Conservation (phyloP, 2,329 filamentous ascomycete genomes). For the Cladophialophora chaetospira region DNA sequence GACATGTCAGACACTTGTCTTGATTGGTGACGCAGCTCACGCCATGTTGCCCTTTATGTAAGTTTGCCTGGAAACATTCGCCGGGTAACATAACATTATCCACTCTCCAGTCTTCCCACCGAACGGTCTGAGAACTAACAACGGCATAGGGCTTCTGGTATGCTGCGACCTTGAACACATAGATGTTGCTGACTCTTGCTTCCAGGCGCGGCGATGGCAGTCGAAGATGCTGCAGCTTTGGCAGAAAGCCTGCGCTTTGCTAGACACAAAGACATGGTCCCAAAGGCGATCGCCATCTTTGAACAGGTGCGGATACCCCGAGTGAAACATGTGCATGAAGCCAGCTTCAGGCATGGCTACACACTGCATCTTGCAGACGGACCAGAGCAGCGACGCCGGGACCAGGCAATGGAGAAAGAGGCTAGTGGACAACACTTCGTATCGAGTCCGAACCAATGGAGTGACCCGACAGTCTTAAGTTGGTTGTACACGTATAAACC, state of each 20-base stretch:
- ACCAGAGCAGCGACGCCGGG: slow-evolving; percentile 43
- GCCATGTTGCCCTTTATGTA: slow-evolving; percentile 48
- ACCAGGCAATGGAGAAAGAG: slow-evolving; percentile 45
- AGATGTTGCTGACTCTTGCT: not conserved
- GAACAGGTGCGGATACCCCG: slow-evolving; percentile 4
- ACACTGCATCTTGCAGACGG: slow-evolving; percentile 52
- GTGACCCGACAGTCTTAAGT: slow-evolving; percentile 47
- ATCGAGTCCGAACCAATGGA: slow-evolving; percentile 52
- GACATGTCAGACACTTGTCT: slow-evolving; percentile 35
- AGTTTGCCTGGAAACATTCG: too few species aligned
- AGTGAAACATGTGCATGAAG: slow-evolving; percentile 41
- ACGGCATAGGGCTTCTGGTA: slow-evolving; percentile 44
- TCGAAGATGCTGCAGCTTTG: slow-evolving; percentile 4
- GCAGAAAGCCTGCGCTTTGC: slow-evolving; percentile 1
- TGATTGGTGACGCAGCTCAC: slow-evolving; percentile 47
- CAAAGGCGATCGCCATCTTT: not conserved
- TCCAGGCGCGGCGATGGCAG: slow-evolving; percentile 5
- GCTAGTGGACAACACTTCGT: slow-evolving; percentile 40
- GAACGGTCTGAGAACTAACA: too few species aligned
- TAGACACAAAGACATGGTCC: not conserved
- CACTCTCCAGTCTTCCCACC: too few species aligned
- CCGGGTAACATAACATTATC: too few species aligned
- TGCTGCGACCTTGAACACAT: slow-evolving; percentile 13
- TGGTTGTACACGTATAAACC: slow-evolving; percentile 54
- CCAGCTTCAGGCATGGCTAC: slow-evolving; percentile 47